Evolutionary conservation across 257 asterid species (phyloP).

Genomic region (Primulina huaijiensis): DNA sequence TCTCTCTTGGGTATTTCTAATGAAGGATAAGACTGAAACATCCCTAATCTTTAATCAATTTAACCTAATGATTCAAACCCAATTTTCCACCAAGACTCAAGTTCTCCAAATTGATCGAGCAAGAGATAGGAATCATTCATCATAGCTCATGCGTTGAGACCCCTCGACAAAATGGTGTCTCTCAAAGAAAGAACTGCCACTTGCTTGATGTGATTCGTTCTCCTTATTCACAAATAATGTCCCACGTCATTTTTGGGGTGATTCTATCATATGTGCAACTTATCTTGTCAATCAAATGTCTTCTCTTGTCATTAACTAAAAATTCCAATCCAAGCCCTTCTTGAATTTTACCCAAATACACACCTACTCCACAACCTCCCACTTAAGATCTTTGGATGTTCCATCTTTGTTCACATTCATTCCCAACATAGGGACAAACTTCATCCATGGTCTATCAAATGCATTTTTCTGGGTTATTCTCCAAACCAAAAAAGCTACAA

Average conservation of each 20-base stretch:
- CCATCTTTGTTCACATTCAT: background rate
- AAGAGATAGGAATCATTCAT: background rate
- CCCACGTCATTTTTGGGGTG: background rate
- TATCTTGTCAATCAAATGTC: background rate
- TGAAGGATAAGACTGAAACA: background rate
- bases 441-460: background rate
- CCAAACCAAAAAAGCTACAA: background rate
- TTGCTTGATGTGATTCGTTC: too few species aligned
- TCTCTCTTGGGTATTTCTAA: background rate
- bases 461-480: background rate
- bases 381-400: background rate
- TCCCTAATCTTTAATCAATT: background rate
- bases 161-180: background rate
- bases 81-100: background rate
- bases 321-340: background rate
- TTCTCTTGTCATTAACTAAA: background rate
- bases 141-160: background rate
- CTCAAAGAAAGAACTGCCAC: too few species aligned
- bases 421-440: background rate
- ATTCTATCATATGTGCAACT: background rate
- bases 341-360: background rate
- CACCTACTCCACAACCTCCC: background rate
- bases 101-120: background rate
- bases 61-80: background rate
- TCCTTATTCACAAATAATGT: background rate